These are phyloP conservation scores for Teunomyces funiuensis DNA, from an alignment of 805 yeast species.

Conservation along the genomic window DNA sequence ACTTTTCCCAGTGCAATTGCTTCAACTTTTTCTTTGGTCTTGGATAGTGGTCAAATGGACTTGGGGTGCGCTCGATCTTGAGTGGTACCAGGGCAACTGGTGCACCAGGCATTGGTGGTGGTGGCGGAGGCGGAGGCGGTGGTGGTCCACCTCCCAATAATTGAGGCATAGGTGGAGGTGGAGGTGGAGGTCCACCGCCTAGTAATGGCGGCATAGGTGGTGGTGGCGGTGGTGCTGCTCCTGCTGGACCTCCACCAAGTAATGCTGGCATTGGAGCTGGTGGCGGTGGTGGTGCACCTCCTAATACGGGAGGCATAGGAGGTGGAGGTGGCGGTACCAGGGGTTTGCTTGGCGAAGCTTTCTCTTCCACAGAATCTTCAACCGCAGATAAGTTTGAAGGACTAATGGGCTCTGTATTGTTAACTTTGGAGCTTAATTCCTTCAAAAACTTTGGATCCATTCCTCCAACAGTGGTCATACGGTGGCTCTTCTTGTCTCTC, in stretches of 20 bases:
- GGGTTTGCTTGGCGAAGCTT: neutral
- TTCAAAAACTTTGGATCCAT: conserved; percentile 52
- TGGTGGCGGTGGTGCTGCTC: conserved; percentile 1
- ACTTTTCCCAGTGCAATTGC: conserved; percentile 82
- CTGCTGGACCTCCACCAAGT: neutral
- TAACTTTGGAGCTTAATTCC: conserved; percentile 53
- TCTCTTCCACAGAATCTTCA: neutral
- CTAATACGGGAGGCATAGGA: conserved; percentile 5
- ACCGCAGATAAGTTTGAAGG: neutral
- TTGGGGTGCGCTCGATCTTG: conserved; percentile 11
- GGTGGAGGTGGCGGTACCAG: conserved; percentile 9
- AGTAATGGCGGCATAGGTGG: conserved; percentile 17
- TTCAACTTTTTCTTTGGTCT: conserved; percentile 61
- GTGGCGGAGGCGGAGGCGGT: conserved; percentile 20
- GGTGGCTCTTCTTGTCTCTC: conserved; percentile 27
- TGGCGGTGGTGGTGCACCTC: conserved; percentile 21
- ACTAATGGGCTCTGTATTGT: conserved; percentile 41
- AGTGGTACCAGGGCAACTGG: conserved; percentile 25
- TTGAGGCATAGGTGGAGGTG: conserved; percentile 27
- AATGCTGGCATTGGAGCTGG: conserved; percentile 23
- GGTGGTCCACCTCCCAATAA: conserved; percentile 6
- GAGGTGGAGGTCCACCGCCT: conserved; percentile 24
- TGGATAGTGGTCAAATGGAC: conserved; percentile 49
- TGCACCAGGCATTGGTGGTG: conserved; percentile 20
- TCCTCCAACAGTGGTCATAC: conserved; percentile 35